Percentiles rank a stretch among this genome's conserved stretches.
Conservation (phyloP, 352 stramenopile genomes). For the Globisporangium orthogonon region DNA sequence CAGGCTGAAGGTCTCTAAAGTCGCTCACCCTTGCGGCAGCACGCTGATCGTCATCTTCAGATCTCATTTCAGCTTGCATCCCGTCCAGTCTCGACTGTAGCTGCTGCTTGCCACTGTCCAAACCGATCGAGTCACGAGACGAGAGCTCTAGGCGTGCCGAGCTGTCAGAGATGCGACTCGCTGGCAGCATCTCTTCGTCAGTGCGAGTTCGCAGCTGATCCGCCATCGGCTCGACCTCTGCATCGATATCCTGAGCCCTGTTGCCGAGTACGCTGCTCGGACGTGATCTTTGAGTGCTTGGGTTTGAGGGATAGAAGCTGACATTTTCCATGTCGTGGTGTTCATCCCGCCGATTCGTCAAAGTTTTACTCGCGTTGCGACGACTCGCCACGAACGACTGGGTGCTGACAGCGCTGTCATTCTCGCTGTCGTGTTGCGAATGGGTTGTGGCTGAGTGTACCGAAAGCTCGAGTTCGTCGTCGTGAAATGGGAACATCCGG, state of each 20-base stretch:
- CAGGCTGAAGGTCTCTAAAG: not conserved
- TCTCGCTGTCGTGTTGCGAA: not conserved
- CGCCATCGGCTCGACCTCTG: not conserved
- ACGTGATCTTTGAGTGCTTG: not conserved
- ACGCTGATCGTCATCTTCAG: not conserved
- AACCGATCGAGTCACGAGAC: too few species aligned
- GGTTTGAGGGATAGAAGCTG: not conserved
- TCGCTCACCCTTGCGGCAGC: not conserved
- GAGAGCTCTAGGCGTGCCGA: too few species aligned
- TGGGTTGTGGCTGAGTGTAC: conserved; percentile 30
- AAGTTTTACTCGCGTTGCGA: not conserved
- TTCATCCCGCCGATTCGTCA: not conserved
- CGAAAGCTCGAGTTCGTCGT: conserved; percentile 28
- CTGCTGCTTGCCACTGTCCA: too few species aligned
- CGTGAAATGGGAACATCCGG: conserved; percentile 34
- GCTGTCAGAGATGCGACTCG: not conserved
- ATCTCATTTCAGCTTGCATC: too few species aligned
- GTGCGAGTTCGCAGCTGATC: not conserved
- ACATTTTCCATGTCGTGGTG: not conserved
- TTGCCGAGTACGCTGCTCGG: not conserved
- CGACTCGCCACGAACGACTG: not conserved
- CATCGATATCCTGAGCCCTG: not conserved
- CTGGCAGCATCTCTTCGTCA: not conserved
- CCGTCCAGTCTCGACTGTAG: too few species aligned
- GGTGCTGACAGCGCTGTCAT: not conserved